Conservation (phyloP, 208 protist genomes). For the Trypanosoma congolense region DNA sequence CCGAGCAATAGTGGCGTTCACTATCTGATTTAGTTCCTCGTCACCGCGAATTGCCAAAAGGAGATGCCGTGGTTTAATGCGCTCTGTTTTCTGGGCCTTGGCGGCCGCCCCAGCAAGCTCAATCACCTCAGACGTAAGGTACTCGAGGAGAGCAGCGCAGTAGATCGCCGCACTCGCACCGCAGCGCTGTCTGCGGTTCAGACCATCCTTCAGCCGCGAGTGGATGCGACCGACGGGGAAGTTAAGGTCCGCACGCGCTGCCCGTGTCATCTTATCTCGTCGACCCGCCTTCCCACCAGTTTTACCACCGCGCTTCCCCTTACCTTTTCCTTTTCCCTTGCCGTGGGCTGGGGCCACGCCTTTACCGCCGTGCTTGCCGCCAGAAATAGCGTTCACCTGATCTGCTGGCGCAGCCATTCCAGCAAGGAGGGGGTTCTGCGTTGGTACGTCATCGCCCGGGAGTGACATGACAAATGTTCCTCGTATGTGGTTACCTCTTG, state of each 20-base stretch:
- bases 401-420: slow-evolving; percentile 74
- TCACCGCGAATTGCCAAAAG: slow-evolving; percentile 98
- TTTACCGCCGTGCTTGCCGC: slow-evolving; percentile 84
- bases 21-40: slow-evolving; percentile 98
- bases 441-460: slow-evolving; percentile 40
- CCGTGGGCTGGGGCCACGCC: slow-evolving; percentile 29
- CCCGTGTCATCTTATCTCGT: slow-evolving; percentile 81
- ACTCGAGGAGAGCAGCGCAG: slow-evolving; percentile 98
- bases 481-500: neutral
- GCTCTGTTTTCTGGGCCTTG: slow-evolving; percentile 96
- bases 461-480: slow-evolving; percentile 53
- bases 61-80: slow-evolving; percentile 98
- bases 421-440: slow-evolving; percentile 54
- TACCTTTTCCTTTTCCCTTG: slow-evolving; percentile 87
- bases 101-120: slow-evolving; percentile 97
- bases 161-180: slow-evolving; percentile 97
- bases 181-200: slow-evolving; percentile 93
- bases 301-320: slow-evolving; percentile 83
- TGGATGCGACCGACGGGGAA: slow-evolving; percentile 99
- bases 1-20: slow-evolving; percentile 92
- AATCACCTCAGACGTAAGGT: slow-evolving; percentile 98
- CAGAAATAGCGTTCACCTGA: slow-evolving; percentile 83
- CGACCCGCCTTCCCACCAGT: slow-evolving; percentile 84
- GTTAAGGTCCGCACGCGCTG: slow-evolving; percentile 86
- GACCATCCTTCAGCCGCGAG: slow-evolving; percentile 95